Base-by-base conservation (phyloP, 371 early-diverging fungal species). In the Mucor saturninus region DNA sequence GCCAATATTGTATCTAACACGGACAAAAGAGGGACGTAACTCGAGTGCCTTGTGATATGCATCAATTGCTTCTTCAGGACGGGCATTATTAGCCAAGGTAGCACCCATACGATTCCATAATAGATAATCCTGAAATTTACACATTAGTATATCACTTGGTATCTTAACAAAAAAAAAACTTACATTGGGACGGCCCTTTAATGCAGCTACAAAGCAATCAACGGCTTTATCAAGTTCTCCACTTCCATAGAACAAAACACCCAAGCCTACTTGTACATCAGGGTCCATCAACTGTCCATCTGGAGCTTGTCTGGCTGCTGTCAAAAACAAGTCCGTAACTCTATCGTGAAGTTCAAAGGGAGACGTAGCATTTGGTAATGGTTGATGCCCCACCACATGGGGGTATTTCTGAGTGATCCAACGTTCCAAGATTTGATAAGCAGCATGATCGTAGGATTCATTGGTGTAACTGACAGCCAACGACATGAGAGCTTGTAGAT, bases 91-190 rank as follows among this genome's bases (percentile, higher is more conserved):
- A 21, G 98, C 98, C 37, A 96, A 83, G 1, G 98, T 99, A 4
- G 99, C 99, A 13, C 98, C 99, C 48, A 98, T 86, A 62, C 92
- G 90, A 79, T 97, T 97, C 96, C 97, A 99, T 55, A 97, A 81
- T 72, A 95, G 81, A 80, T 96, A 97, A 73, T 98, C 97, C 85
- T 90, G 28, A 2, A 51, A 14, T 13, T 30, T 30, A 21, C 21
- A 21, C 21, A 21, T 21, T 21, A 21, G 21, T 21, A 21, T 21
- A 21, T 1, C 21, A 21, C 21, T 21, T 21, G 21, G 21, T 1
- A 21, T 21, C 21, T 21, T 21, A 0, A 21, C 21, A 1, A 21
- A 21, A 21, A 21, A 21, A 21, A 21, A 6, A 62, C 79, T 80
- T 81, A 91, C 91, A 65, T 93, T 85, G 21, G 98, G 98, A n/a